Percentiles rank a stretch among this genome's conserved stretches.
These are phyloP conservation scores for Trametes polyzona DNA, from an alignment of 1,284 basidiomycete species.

Conservation along the genomic window DNA sequence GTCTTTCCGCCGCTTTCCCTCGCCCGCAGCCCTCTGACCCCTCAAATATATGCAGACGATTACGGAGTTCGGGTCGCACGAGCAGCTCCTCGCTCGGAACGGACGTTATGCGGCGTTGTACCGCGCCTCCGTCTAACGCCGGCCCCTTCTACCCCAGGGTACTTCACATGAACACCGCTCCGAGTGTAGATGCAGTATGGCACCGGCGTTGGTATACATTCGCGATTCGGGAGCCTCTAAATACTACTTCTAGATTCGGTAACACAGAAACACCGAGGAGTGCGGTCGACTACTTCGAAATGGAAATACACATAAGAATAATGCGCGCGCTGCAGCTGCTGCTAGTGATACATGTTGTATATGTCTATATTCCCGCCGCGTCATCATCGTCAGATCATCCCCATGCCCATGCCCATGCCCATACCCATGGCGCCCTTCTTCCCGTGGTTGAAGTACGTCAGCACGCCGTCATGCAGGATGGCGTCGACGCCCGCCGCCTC, in stretches of 20 bases:
- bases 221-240: neutral
- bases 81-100: constrained; percentile 64
- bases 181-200: no score
- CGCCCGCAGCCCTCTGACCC: constrained; percentile 22
- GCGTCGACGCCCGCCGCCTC: constrained; percentile 68
- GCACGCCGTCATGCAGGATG: constrained; percentile 59
- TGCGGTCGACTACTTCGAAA: constrained; percentile 21
- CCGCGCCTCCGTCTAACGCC: constrained; percentile 62
- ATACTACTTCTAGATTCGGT: constrained; percentile 3
- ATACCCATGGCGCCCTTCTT: constrained; percentile 31
- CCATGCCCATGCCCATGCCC: no score
- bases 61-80: constrained; percentile 79
- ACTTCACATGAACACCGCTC: no score
- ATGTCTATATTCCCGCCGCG: no score
- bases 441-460: constrained; percentile 67
- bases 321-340: neutral
- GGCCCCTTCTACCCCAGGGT: no score
- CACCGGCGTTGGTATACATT: neutral
- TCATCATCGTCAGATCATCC: no score
- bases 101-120: constrained; percentile 75
- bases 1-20: constrained; percentile 25
- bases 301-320: constrained; percentile 28
- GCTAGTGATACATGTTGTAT: constrained; percentile 7
- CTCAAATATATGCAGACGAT: constrained; percentile 67
- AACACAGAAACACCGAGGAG: no score